Percentiles rank a stretch among this genome's conserved stretches.
Evolutionary conservation across 2,329 filamentous ascomycete species (phyloP).

Genomic region (Aspergillus pseudoterreus): DNA sequence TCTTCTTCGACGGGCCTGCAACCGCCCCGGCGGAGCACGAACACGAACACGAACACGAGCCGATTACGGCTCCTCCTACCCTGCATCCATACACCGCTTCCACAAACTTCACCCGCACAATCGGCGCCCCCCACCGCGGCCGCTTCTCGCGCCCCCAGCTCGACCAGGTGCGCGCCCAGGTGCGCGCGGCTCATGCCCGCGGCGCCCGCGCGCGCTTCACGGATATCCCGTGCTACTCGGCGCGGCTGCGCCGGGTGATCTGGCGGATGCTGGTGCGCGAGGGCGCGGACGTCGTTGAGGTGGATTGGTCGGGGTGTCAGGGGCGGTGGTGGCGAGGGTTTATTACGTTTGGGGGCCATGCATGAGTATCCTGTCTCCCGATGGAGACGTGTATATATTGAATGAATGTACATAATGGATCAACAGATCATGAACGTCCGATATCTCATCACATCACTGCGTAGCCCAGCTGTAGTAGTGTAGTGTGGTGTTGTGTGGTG

Average conservation of each 20-base stretch:
- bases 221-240: constrained; percentile 9
- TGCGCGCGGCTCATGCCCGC: constrained; percentile 13
- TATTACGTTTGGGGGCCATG: not conserved
- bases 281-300: constrained; percentile 19
- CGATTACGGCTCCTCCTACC: too few relatives aligned
- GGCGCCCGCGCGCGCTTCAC: constrained; percentile 14
- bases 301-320: constrained; percentile 10
- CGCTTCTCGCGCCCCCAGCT: constrained; percentile 17
- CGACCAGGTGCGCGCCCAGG: constrained; percentile 14
- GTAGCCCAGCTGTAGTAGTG: too few relatives aligned
- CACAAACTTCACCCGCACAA: constrained; percentile 9
- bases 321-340: constrained; percentile 3
- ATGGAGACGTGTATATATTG: too few relatives aligned
- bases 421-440: too few relatives aligned
- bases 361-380: too few relatives aligned
- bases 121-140: constrained; percentile 15
- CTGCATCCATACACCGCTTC: constrained; percentile 6
- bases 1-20: constrained; percentile 6
- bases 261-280: constrained; percentile 14
- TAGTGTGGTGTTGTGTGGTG: not conserved
- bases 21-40: not conserved
- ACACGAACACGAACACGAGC: too few relatives aligned
- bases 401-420: too few relatives aligned
- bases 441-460: too few relatives aligned
- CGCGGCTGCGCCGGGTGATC: constrained; percentile 7